Evolutionary conservation across 257 asterid species (phyloP).

Genomic region (Solanum microdontum): DNA sequence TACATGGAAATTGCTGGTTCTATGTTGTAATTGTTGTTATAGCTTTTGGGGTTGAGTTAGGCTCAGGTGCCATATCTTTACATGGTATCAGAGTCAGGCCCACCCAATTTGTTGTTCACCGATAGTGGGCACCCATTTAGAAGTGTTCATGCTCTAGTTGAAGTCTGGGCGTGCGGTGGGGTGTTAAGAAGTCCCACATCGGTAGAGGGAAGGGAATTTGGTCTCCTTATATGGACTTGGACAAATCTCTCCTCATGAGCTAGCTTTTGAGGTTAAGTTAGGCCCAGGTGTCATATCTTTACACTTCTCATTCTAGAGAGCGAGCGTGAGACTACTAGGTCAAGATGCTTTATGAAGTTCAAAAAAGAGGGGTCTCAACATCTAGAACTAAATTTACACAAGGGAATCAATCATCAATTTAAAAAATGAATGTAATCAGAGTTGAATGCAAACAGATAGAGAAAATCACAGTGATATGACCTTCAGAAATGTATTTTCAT

Average conservation of each 20-base stretch:
- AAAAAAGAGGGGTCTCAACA: neutral
- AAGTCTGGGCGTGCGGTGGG: neutral
- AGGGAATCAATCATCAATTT: neutral
- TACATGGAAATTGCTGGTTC: neutral
- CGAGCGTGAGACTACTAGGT: neutral
- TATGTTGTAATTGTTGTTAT: neutral
- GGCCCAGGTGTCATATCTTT: neutral
- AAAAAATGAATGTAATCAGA: neutral
- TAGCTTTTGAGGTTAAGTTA: neutral
- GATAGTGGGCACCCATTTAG: neutral
- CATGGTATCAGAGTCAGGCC: neutral
- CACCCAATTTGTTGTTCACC: neutral
- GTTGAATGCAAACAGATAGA: neutral
- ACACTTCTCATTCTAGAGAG: neutral
- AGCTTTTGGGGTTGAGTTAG: neutral
- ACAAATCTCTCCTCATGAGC: neutral
- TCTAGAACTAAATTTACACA: neutral
- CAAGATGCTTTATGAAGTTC: neutral
- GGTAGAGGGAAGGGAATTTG: neutral
- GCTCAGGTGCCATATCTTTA: neutral
- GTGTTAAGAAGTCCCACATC: neutral
- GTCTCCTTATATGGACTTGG: neutral
- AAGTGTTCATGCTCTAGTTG: neutral
- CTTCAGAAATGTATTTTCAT: constrained; percentile 75
- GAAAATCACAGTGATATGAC: constrained; percentile 17